Evolutionary conservation across 768 basidiomycete genomes (phyloP), one percentile per base, ranked within the genome.

Genomic region (Mycena haematopus): DNA sequence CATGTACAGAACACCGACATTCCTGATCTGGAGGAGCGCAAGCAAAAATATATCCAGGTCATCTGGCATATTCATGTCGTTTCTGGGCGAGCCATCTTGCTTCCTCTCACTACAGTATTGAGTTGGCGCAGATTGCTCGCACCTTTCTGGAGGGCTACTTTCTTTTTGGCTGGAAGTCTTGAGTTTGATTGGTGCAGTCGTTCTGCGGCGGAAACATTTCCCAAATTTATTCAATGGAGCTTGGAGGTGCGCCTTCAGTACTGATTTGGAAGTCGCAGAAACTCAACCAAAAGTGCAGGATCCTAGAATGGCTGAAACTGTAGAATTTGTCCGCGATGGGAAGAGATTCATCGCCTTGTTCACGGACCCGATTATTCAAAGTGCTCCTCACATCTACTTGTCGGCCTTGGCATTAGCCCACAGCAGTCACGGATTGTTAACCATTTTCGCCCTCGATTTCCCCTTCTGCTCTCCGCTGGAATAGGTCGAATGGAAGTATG

Each of bases 331-430:
- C 29, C 31, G 1, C 14, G 55, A 56, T 25, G 42, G 31, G 29
- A 56, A 46, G 10, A 56, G 55, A 46, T 56, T 56, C 17, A 21
- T 56, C 2, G 8, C 29, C 11, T 46, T 56, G 11, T 56, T 56
- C 33, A 22, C n/a, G 9, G 44, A 46, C 15, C n/a, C 55, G 22
- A 56, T 56, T 7, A 25, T 9, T 35, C 31, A 46, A 29, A 56
- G 55, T 46, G 45, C 55, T 22, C 44, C 55, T 15, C 55, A 56
- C 33, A 56, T 56, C 14, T 56, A 56, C 15, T 10, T 56, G 3
- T 56, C 55, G 7, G 55, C 55, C 1, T 27, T 56, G 21, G 27
- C 55, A 45, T 10, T 45, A 5, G 40, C 40, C 40, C 40, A 17
- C 17, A 42, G 15, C 40, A 42, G 19, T 42, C 40, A 3, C 5